These are phyloP conservation scores for Elongisporangium anandrum DNA, from an alignment of 352 stramenopile genomes.

Conservation along the genomic window DNA sequence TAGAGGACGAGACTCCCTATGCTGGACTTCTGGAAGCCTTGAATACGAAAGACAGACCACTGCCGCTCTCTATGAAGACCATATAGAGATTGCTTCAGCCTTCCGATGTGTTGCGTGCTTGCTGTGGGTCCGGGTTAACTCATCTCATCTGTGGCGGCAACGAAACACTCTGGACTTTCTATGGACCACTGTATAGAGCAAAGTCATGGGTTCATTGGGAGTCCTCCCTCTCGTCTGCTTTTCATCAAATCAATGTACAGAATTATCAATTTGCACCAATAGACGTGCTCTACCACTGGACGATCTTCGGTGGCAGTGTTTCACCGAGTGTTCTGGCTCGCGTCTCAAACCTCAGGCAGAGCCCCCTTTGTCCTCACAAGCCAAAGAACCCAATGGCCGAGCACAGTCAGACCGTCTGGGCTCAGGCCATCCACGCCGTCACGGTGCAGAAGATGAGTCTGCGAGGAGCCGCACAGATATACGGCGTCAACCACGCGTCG, in stretches of 20 bases:
- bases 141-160: background rate
- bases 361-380: background rate
- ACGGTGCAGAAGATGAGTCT: constrained; percentile 60
- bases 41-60: background rate
- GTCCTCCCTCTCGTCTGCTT: background rate
- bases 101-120: background rate
- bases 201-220: background rate
- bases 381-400: constrained; percentile 8
- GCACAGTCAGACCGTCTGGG: constrained; percentile 48
- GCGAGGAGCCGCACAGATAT: constrained; percentile 49
- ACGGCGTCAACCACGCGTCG: constrained; percentile 59
- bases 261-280: background rate
- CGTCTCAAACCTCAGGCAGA: background rate
- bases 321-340: background rate
- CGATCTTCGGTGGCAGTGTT: background rate
- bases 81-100: background rate
- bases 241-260: background rate
- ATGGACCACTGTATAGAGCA: background rate
- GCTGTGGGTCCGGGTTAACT: background rate
- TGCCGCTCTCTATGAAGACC: background rate
- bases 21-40: background rate
- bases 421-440: constrained; percentile 60
- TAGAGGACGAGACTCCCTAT: background rate
- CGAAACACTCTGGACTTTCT: background rate
- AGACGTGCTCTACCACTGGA: background rate